A percentile compares a stretch with the other conserved stretches of the same genome.
Evolutionary conservation across 176 grass and related monocot genomes (phyloP).

Genomic region (Oryza australiensis): DNA sequence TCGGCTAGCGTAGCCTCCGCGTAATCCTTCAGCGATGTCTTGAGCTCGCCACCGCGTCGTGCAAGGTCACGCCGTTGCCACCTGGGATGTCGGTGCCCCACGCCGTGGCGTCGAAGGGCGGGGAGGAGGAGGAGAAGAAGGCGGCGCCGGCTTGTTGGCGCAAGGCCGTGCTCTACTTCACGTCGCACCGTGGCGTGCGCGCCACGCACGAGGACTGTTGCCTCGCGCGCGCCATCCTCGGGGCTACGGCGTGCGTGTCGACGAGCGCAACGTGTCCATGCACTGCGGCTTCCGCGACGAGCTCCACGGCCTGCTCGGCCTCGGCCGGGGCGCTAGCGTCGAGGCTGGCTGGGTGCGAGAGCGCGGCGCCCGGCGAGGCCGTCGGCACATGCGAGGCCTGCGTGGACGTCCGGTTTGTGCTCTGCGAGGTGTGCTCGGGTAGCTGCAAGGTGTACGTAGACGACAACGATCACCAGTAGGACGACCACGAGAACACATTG

Average conservation of each 20-base stretch:
- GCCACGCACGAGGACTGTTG: conserved; percentile 79
- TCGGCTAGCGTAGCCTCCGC: no score
- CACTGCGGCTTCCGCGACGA: conserved; percentile 79
- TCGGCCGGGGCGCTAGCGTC: conserved; percentile 26
- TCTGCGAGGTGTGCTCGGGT: conserved; percentile 80
- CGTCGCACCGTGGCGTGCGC: conserved; percentile 79
- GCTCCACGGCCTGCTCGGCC: conserved; percentile 43
- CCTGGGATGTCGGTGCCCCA: background rate
- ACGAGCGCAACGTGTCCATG: conserved; percentile 97
- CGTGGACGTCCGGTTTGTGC: conserved; percentile 79
- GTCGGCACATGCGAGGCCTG: conserved; percentile 63
- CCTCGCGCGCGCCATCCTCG: conserved; percentile 63
- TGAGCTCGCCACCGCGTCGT: conserved; percentile 33
- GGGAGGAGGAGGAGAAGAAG: conserved; percentile 12
- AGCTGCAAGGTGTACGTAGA: conserved; percentile 84
- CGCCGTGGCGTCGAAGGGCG: background rate
- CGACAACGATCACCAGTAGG: background rate
- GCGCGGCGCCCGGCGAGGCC: background rate
- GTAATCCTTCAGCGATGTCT: conserved; percentile 46
- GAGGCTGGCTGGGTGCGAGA: conserved; percentile 57
- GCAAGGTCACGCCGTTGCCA: conserved; percentile 43
- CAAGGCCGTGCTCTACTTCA: conserved; percentile 87
- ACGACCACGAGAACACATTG: background rate
- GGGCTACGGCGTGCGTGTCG: conserved; percentile 66
- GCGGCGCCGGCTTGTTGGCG: background rate